Base-by-base conservation (phyloP, 2,329 filamentous ascomycete species). In the Neocatenulostroma microsporum region DNA sequence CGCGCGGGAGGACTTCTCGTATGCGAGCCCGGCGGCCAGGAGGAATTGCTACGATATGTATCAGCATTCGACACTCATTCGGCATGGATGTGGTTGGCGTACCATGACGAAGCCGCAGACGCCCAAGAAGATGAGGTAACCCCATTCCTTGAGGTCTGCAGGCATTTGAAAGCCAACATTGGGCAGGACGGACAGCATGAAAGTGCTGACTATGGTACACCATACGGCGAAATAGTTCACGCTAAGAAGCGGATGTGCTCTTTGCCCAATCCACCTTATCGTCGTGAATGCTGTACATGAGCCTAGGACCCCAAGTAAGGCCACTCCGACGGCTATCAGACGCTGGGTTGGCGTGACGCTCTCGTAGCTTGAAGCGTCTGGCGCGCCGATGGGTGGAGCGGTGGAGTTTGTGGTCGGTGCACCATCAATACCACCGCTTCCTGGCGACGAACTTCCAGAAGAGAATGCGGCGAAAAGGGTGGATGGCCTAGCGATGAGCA, bases 141-240 rank as follows among this genome's bases (percentile, higher is more conserved):
- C 57, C 80, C 83, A 89, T 54, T 88, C 68, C 2, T 68, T 63
- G 3, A 61, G 23, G 10, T 67, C 69, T 0, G 57, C 60, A 0
- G 78, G 78, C 1, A 80, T 56, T 5, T 75, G 56, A 43, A 81
- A 76, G 2, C 69, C 69, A 4, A 80, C 67, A 6, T 63, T 65
- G 2, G 76, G 75, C 3, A 80, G 44, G 2, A 62, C 50, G 4
- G 73, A 45, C 46, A 93, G 73, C 20, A 74, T 74, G 1, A 75
- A 49, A 2, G 72, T 55, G 28, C 79, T 80, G 31, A 94, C 77
- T 2, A 87, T 50, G 0, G 76, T 80, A 49, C 80, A 84, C 64
- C 76, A 80, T 0, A 69, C 65, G 3, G 78, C 77, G 53, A 94
- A 94, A 61, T 88, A 93, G 51, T 85, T 93, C 38, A 94, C 84